A percentile compares a stretch with the other conserved stretches of the same genome.
These are phyloP conservation scores for Setaria viridis DNA, from an alignment of 202 grass and related monocot species.

Conservation along the genomic window DNA sequence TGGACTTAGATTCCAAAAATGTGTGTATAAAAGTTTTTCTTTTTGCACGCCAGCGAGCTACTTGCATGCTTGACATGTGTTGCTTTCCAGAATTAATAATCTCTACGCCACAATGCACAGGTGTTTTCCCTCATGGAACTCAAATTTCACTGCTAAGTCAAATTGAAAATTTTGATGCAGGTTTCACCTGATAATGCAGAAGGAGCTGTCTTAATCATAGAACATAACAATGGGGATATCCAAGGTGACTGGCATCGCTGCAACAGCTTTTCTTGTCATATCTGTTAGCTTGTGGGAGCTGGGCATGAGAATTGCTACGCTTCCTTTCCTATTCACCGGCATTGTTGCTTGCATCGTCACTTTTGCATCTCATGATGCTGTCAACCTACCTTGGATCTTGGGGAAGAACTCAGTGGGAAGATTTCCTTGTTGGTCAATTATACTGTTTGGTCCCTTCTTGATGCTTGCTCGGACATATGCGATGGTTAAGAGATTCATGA, in stretches of 20 bases:
- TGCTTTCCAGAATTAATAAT: neutral
- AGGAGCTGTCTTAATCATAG: neutral
- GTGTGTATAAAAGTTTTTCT: too few relatives aligned
- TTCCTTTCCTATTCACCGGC: conserved; percentile 57
- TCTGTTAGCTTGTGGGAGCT: conserved; percentile 54
- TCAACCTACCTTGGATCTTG: conserved; percentile 83
- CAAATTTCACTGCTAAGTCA: neutral
- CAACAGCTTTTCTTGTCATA: conserved; percentile 54
- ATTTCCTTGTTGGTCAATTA: conserved; percentile 71
- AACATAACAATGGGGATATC: conserved; percentile 71
- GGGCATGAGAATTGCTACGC: conserved; percentile 40
- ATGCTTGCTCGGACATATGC: conserved; percentile 62
- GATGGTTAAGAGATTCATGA: conserved; percentile 72
- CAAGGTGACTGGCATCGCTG: conserved; percentile 58
- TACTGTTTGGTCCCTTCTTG: conserved; percentile 83
- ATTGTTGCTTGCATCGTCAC: conserved; percentile 61
- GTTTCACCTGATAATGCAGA: neutral
- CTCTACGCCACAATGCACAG: neutral
- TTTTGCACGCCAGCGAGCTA: neutral
- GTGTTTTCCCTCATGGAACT: neutral
- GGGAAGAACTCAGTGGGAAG: conserved; percentile 72
- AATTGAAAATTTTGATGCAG: conserved; percentile 26
- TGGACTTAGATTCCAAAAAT: neutral
- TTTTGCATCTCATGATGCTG: conserved; percentile 62
- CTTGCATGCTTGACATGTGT: neutral